Evolutionary conservation across 176 grass and related monocot species (phyloP).

Genomic region (Tuctoria greenei): DNA sequence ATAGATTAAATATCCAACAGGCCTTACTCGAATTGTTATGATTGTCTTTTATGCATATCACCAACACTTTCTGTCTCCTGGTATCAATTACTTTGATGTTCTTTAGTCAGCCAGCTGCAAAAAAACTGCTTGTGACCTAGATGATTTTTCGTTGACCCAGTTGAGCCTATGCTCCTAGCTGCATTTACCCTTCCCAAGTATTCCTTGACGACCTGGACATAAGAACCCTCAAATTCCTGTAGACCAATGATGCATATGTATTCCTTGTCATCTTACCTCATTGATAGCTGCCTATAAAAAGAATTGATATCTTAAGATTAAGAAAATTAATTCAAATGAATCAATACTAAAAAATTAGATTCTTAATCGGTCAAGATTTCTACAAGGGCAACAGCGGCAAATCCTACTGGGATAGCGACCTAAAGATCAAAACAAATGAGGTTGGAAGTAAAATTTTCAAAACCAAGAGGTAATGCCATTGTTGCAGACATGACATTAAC

Average conservation of each 20-base stretch:
- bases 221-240: conserved; percentile 92
- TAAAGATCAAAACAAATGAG: too few relatives aligned
- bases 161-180: conserved; percentile 85
- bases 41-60: too few relatives aligned
- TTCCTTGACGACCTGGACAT: conserved; percentile 93
- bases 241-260: conserved; percentile 95
- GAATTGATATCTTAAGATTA: background rate
- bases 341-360: too few relatives aligned
- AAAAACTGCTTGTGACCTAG: conserved; percentile 93
- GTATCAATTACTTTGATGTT: too few relatives aligned
- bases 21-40: too few relatives aligned
- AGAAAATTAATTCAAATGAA: background rate
- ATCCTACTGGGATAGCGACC: too few relatives aligned
- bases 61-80: too few relatives aligned
- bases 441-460: background rate
- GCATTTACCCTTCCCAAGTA: conserved; percentile 95
- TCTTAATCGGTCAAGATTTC: too few relatives aligned
- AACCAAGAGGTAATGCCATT: background rate
- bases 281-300: conserved; percentile 68
- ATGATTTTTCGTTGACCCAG: conserved; percentile 98
- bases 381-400: too few relatives aligned
- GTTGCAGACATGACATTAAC: background rate
- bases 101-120: too few relatives aligned
- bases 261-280: conserved; percentile 96
- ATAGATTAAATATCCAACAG: too few relatives aligned